Percentiles rank a stretch among this genome's conserved stretches.
Evolutionary conservation across 345 rosid genomes (phyloP).

Genomic region (Citrus sp.): DNA sequence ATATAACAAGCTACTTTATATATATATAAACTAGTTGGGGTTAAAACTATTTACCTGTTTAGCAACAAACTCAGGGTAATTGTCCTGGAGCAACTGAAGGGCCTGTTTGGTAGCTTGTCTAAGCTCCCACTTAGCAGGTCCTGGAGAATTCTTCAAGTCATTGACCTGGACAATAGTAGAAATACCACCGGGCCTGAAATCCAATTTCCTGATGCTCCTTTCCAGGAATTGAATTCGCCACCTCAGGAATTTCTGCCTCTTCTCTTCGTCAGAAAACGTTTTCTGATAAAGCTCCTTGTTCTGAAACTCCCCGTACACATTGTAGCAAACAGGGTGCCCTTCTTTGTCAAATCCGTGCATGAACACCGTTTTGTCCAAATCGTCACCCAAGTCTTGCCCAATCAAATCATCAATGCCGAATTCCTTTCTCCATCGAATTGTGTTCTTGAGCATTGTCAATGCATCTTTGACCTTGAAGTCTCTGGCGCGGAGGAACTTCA

Average conservation of each 20-base stretch:
- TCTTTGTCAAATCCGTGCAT: conserved; percentile 68
- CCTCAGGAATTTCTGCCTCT: conserved; percentile 58
- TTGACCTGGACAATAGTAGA: conserved; percentile 65
- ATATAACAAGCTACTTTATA: not conserved
- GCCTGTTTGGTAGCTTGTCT: conserved; percentile 69
- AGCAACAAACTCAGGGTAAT: conserved; percentile 57
- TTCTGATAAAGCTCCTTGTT: conserved; percentile 57
- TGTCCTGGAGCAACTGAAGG: conserved; percentile 58
- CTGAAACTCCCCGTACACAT: conserved; percentile 71
- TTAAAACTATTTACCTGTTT: conserved; percentile 42
- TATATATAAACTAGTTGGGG: not conserved
- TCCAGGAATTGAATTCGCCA: conserved; percentile 87
- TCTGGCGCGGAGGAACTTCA: conserved; percentile 77
- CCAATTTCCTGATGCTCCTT: conserved; percentile 66
- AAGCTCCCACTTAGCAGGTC: conserved; percentile 55
- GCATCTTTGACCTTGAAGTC: conserved; percentile 88
- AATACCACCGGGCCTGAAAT: conserved; percentile 60
- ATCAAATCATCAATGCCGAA: conserved; percentile 53
- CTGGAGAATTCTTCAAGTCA: conserved; percentile 78
- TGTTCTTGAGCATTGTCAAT: conserved; percentile 66
- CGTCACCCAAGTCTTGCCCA: conserved; percentile 57
- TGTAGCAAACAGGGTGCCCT: conserved; percentile 85
- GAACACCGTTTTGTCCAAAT: conserved; percentile 66
- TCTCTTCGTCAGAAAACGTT: conserved; percentile 67
- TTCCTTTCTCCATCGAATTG: conserved; percentile 65